Conservation (phyloP, 768 basidiomycete species). For the Kwoniella dendrophila region DNA sequence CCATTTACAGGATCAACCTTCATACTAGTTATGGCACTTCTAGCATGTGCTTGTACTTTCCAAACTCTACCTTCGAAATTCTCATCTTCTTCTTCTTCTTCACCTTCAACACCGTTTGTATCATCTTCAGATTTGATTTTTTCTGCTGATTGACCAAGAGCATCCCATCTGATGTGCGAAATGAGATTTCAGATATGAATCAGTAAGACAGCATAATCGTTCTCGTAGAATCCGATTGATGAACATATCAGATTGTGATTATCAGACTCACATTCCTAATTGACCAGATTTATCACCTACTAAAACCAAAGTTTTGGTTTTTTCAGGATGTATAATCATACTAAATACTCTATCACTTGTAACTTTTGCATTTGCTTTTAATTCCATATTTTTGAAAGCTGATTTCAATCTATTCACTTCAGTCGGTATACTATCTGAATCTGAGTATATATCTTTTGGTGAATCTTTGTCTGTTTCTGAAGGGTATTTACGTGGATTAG, state of each 20-base stretch:
- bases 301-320: conserved; percentile 54
- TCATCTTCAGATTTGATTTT: conserved; percentile 32
- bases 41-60: conserved; percentile 54
- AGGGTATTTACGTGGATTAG: conserved; percentile 23
- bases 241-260: too few species aligned
- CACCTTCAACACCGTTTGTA: conserved; percentile 27
- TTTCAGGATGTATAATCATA: conserved; percentile 56
- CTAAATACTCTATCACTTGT: conserved; percentile 57
- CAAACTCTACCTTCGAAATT: conserved; percentile 48
- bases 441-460: conserved; percentile 34
- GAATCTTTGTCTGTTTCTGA: conserved; percentile 7
- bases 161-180: conserved; percentile 53
- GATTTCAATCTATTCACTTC: conserved; percentile 38
- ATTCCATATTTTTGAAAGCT: conserved; percentile 42
- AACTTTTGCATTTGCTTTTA: conserved; percentile 52
- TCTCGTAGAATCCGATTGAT: too few species aligned
- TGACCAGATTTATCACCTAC: conserved; percentile 56
- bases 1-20: conserved; percentile 55
- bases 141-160: conserved; percentile 37
- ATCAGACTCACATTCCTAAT: conserved; percentile 51
- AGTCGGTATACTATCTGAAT: conserved; percentile 18
- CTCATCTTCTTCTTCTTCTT: conserved; percentile 34
- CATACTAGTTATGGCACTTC: conserved; percentile 53
- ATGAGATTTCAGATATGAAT: too few species aligned
- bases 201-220: too few species aligned